A percentile compares a stretch with the other conserved stretches of the same genome.
phyloP scores from a whole-genome alignment of 495 filamentous ascomycete genomes.

The Penicillium ucsense region DNA sequence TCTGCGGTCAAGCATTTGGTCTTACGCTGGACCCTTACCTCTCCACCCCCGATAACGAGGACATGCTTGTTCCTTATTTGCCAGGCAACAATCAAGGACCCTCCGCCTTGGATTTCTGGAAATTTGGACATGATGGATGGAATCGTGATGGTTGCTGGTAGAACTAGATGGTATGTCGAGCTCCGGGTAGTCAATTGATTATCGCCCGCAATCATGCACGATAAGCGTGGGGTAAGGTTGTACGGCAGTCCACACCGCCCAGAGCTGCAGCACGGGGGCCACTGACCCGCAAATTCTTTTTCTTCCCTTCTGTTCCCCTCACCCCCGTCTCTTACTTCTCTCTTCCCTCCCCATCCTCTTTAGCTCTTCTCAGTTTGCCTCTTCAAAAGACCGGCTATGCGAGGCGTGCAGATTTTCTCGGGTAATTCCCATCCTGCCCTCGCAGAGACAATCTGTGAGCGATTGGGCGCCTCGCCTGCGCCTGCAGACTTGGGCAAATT shows the following conservation, averaged over 20 bases:
- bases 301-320: slow-evolving; percentile 2
- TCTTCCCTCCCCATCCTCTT: slow-evolving; percentile 3
- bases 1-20: too few relatives aligned
- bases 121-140: too few relatives aligned
- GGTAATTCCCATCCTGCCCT: slow-evolving; percentile 61
- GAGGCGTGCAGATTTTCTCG: slow-evolving; percentile 61
- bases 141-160: slow-evolving; percentile 29
- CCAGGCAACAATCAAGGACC: slow-evolving; percentile 90
- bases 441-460: slow-evolving; percentile 62
- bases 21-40: too few relatives aligned
- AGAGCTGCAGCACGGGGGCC: slow-evolving; percentile 3
- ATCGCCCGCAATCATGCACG: background rate
- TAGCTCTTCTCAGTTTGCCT: slow-evolving; percentile 2
- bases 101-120: slow-evolving; percentile 76
- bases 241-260: slow-evolving; percentile 14
- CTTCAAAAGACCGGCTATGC: slow-evolving; percentile 36
- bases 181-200: too few relatives aligned
- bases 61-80: slow-evolving; percentile 77
- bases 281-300: slow-evolving; percentile 4
- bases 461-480: slow-evolving; percentile 55
- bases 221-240: slow-evolving; percentile 10
- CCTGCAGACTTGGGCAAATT: slow-evolving; percentile 60
- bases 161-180: too few relatives aligned
- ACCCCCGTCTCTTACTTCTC: slow-evolving; percentile 7
- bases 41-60: slow-evolving; percentile 85